Evolutionary conservation across 352 stramenopile genomes (phyloP).

Genomic region (Halophytophthora polymorphica): DNA sequence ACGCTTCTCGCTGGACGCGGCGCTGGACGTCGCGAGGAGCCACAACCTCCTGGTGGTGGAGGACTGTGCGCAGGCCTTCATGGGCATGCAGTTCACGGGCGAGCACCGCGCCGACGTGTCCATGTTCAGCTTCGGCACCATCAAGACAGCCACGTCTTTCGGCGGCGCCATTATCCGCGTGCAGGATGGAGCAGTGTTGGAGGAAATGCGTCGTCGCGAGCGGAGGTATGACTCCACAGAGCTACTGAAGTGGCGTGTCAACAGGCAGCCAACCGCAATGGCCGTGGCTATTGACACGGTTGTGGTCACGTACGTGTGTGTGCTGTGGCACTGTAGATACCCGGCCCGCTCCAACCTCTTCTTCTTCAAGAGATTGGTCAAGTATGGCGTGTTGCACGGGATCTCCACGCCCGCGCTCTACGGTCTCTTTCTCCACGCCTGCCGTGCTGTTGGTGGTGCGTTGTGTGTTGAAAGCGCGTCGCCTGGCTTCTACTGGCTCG

Average conservation of each 20-base stretch:
- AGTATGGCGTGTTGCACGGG: conserved; percentile 71
- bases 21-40: conserved; percentile 46
- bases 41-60: conserved; percentile 68
- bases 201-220: conserved; percentile 70
- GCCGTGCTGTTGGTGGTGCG: conserved; percentile 50
- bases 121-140: conserved; percentile 88
- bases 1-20: conserved; percentile 47
- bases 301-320: background rate
- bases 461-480: background rate
- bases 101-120: conserved; percentile 62
- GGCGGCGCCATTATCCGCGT: conserved; percentile 67
- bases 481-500: background rate
- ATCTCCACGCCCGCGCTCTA: conserved; percentile 70
- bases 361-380: conserved; percentile 75
- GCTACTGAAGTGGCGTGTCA: no score
- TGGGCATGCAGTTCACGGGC: conserved; percentile 59
- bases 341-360: conserved; percentile 60
- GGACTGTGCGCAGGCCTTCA: conserved; percentile 79
- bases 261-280: no score
- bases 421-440: conserved; percentile 69
- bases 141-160: conserved; percentile 84
- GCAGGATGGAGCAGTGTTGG: conserved; percentile 43
- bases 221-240: conserved; percentile 32
- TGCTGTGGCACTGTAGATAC: conserved; percentile 29
- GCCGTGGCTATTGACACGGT: no score